phyloP scores from a whole-genome alignment of 768 basidiomycete genomes.

The Pleurotus eryngii region DNA sequence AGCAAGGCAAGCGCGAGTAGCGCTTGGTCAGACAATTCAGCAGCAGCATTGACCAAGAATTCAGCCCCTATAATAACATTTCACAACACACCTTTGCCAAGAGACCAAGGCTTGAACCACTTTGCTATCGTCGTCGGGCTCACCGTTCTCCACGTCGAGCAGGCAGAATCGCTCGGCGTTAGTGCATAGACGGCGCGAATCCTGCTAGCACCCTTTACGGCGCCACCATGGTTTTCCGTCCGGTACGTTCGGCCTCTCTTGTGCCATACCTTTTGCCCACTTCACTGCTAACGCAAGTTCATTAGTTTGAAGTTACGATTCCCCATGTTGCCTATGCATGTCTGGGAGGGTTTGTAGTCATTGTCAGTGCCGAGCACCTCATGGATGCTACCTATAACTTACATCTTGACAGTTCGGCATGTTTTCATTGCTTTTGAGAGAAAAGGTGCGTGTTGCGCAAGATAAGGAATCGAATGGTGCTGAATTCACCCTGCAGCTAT shows the following conservation, averaged over 20 bases:
- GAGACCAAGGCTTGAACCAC: background rate
- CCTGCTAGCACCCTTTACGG: background rate
- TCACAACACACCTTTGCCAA: background rate
- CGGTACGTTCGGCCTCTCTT: background rate
- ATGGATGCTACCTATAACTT: background rate
- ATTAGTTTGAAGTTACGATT: slow-evolving; percentile 45
- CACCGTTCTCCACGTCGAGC: background rate
- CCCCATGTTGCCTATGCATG: slow-evolving; percentile 65
- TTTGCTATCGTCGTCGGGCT: background rate
- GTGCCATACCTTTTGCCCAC: background rate
- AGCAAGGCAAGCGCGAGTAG: background rate
- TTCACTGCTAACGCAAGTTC: background rate
- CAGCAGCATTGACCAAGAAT: background rate
- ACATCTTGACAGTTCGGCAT: slow-evolving; percentile 71
- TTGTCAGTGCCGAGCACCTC: slow-evolving; percentile 38
- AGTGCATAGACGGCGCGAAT: background rate
- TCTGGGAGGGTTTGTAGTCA: slow-evolving; percentile 64
- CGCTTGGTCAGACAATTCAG: background rate
- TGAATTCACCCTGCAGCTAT: slow-evolving; percentile 45
- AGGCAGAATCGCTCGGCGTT: background rate
- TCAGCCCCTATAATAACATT: slow-evolving; percentile 4
- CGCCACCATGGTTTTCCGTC: slow-evolving; percentile 7
- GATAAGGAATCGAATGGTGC: background rate
- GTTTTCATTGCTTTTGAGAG: slow-evolving; percentile 90
- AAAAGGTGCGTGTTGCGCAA: slow-evolving; percentile 50